Conservation (phyloP, 768 basidiomycete species). For the Suillus bovinus region DNA sequence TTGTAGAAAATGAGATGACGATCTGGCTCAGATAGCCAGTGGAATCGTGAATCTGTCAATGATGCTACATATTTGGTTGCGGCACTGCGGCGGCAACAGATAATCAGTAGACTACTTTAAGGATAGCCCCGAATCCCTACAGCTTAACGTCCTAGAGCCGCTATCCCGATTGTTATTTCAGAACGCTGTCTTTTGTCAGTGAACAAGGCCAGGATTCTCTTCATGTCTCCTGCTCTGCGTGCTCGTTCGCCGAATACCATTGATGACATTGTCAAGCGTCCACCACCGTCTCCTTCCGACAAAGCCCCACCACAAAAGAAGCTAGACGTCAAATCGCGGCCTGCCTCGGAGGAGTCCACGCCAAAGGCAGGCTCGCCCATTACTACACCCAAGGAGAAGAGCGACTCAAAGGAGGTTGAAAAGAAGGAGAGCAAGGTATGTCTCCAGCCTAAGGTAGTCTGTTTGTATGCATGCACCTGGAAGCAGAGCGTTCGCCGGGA, state of each 20-base stretch:
- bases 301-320: conserved; percentile 33
- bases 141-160: conserved; percentile 6
- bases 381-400: conserved; percentile 11
- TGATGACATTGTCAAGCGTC: conserved; percentile 30
- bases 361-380: conserved; percentile 17
- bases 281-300: conserved; percentile 34
- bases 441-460: conserved; percentile 1
- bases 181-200: conserved; percentile 5
- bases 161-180: conserved; percentile 5
- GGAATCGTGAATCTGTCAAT: conserved; percentile 4
- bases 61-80: conserved; percentile 5
- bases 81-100: conserved; percentile 10
- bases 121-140: conserved; percentile 8
- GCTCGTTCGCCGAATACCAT: conserved; percentile 30
- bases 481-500: conserved; percentile 1
- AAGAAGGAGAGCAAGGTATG: conserved; percentile 29
- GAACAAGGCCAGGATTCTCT: conserved; percentile 1
- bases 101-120: conserved; percentile 10
- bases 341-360: conserved; percentile 26
- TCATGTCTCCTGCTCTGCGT: conserved; percentile 21
- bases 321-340: conserved; percentile 30
- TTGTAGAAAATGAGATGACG: conserved; percentile 10
- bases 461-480: neutral
- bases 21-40: neutral
- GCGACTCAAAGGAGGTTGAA: conserved; percentile 18